Evolutionary conservation across 164 flowering plant species (phyloP).

Genomic region (Magnolia sinica): DNA sequence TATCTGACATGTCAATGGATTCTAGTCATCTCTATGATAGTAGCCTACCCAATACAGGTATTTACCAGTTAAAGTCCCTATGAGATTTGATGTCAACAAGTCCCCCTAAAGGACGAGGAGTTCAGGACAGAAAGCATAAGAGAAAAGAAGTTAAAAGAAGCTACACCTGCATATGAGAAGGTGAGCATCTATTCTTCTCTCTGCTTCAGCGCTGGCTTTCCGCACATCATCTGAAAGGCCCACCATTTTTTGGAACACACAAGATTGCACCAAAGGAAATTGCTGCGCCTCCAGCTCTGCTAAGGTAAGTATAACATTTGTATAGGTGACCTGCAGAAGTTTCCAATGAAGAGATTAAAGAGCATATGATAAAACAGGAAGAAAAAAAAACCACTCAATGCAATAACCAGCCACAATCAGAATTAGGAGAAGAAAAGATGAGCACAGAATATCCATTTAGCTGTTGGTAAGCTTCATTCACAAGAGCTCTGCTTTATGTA

Average conservation of each 20-base stretch:
- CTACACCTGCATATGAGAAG: slow-evolving; percentile 62
- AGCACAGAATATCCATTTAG: too few relatives aligned
- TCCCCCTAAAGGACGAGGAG: background rate
- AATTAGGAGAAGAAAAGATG: too few relatives aligned
- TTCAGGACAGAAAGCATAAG: background rate
- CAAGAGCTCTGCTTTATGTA: too few relatives aligned
- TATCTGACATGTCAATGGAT: too few relatives aligned
- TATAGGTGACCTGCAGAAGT: slow-evolving; percentile 60
- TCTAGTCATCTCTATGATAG: too few relatives aligned
- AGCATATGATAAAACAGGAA: background rate
- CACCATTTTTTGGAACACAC: slow-evolving; percentile 77
- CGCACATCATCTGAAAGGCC: slow-evolving; percentile 61
- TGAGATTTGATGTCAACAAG: background rate
- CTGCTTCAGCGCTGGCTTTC: slow-evolving; percentile 93
- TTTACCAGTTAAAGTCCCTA: background rate
- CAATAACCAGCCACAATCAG: too few relatives aligned
- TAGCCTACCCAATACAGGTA: too few relatives aligned
- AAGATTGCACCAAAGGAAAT: slow-evolving; percentile 79
- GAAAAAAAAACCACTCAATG: too few relatives aligned
- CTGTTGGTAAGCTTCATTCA: too few relatives aligned
- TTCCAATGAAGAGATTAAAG: background rate
- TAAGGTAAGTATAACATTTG: slow-evolving; percentile 62
- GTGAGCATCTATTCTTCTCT: slow-evolving; percentile 72
- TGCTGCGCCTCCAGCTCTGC: slow-evolving; percentile 81
- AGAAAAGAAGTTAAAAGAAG: slow-evolving; percentile 5